Base-by-base conservation (phyloP, 306 rosid species). In the Dalbergia cochinchinensis region DNA sequence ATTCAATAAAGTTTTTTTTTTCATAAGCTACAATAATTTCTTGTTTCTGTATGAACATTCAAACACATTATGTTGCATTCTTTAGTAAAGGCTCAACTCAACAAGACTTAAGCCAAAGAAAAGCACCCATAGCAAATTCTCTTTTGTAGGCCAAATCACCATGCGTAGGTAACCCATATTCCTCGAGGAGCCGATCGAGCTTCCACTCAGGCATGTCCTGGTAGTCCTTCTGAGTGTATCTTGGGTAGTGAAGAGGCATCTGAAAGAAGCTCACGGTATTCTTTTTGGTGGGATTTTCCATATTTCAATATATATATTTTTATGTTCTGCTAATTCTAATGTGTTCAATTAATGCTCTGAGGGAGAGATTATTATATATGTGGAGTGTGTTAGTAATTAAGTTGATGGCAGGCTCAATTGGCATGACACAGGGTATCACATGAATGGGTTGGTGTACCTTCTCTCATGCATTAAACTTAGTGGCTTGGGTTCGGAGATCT, bases 221-320 rank as follows among this genome's bases (percentile, higher is more conserved):
- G 58, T 94, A 94, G 71, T 92, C 98, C 78, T 88, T 86, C 60
- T 81, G 74, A n/a, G 83, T 84, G 83, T 90, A 92, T 86, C 88
- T 90, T 34, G 92, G 97, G 45, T 92, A 90, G 86, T 90, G 97
- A 53, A 94, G 88, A 0, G 97, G 96, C 94, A 90, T 94, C 76
- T 92, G 94, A 78, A 94, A 94, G 84, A 35, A 84, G 35, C 83
- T 72, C 12, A 16, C 74, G 0, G 68, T 78, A 20, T 13, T 78
- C n/a, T 78, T 74, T 72, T 71, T 61, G 8, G 71, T 26, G 75
- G 22, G 83, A 37, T 37, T 88, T 45, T 79, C 89, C 93, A 90
- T 91, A 5, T 53, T 19, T 37, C 20, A 11, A 37, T 53, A 37
- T 50, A 7, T 26, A 42, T 20, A n/a, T n/a, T n/a, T 15, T 51